Evolutionary conservation across 2,329 filamentous ascomycete species (phyloP).

Genomic region (Alternaria gaisen): DNA sequence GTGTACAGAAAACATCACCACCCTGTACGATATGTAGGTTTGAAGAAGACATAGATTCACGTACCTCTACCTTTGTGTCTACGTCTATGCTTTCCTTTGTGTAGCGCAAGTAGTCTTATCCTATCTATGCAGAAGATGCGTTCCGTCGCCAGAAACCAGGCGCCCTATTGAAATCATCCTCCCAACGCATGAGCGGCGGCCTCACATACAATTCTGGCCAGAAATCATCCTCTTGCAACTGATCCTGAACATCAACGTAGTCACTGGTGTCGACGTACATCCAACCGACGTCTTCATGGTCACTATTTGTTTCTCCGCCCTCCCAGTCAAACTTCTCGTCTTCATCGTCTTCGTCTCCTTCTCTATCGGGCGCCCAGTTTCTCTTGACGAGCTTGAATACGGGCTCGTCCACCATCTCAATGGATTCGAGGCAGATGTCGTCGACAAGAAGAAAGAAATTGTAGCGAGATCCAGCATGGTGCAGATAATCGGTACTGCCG

Average conservation of each 20-base stretch:
- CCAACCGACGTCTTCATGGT: conserved; percentile 5
- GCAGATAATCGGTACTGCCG: conserved; percentile 1
- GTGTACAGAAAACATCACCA: conserved; percentile 3
- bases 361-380: background rate
- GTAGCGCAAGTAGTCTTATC: background rate
- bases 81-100: too few relatives aligned
- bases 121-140: conserved; percentile 1
- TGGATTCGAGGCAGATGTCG: conserved; percentile 7
- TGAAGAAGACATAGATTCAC: background rate
- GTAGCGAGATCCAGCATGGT: background rate
- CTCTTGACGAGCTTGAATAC: conserved; percentile 6
- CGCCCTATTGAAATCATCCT: background rate
- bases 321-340: conserved; percentile 6
- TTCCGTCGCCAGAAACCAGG: conserved; percentile 4
- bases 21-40: conserved; percentile 17
- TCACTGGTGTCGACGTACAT: background rate
- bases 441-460: conserved; percentile 3
- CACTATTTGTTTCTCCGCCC: background rate
- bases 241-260: background rate
- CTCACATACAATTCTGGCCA: background rate
- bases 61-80: background rate
- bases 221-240: background rate
- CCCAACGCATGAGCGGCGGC: conserved; percentile 4
- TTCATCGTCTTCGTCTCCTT: conserved; percentile 4
- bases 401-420: background rate